These are phyloP conservation scores for Baudoinia panamericana DNA, from an alignment of 495 filamentous ascomycete species.

Conservation along the genomic window DNA sequence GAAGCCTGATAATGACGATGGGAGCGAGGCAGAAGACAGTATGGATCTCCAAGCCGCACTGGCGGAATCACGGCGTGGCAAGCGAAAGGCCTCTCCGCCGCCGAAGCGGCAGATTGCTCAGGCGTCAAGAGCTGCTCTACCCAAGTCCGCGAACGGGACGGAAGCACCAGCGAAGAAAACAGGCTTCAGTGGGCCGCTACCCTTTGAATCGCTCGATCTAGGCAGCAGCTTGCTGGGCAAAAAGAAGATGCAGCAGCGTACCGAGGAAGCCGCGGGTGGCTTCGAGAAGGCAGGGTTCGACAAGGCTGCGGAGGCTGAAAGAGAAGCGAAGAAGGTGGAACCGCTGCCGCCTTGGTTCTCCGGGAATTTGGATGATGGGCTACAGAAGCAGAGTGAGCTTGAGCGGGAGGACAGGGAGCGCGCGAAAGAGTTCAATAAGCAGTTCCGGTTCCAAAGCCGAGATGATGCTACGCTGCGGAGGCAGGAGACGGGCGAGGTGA, in stretches of 20 bases:
- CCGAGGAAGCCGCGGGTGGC: constrained; percentile 51
- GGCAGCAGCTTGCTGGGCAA: constrained; percentile 43
- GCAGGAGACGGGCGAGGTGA: constrained; percentile 24
- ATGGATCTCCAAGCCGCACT: constrained; percentile 50
- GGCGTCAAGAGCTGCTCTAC: constrained; percentile 3
- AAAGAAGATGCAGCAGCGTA: constrained; percentile 32
- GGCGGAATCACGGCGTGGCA: constrained; percentile 34
- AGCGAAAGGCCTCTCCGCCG: constrained; percentile 22
- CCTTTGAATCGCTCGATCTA: constrained; percentile 76
- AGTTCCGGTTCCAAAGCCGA: constrained; percentile 24
- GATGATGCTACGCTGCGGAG: constrained; percentile 33
- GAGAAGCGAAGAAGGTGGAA: constrained; percentile 30
- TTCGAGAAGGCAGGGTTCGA: constrained; percentile 72
- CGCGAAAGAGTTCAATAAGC: constrained; percentile 19
- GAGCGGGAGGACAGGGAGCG: constrained; percentile 24
- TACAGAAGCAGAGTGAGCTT: constrained; percentile 27
- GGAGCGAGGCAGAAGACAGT: constrained; percentile 45
- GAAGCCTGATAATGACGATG: constrained; percentile 22
- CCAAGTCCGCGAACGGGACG: too few relatives aligned
- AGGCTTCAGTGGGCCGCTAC: constrained; percentile 66
- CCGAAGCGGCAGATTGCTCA: constrained; percentile 15
- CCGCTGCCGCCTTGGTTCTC: constrained; percentile 83
- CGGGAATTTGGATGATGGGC: constrained; percentile 28
- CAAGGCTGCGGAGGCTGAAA: constrained; percentile 28
- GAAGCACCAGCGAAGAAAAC: constrained; percentile 8